Evolutionary conservation across 2,329 filamentous ascomycete genomes (phyloP).

Genomic region (Phaeosphaeriaceae sp.): DNA sequence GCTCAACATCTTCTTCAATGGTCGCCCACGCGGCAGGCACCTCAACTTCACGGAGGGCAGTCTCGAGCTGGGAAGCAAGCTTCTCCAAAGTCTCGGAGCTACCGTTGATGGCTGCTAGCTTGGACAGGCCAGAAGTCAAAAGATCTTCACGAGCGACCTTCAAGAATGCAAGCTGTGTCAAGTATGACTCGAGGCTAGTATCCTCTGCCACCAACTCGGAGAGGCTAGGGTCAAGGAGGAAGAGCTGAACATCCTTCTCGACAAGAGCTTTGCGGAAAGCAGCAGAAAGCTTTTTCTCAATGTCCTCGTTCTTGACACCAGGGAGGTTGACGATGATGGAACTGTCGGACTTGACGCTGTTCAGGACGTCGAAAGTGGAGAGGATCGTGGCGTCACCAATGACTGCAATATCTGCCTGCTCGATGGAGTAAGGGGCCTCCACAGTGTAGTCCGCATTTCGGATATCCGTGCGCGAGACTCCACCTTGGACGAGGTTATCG

Average conservation of each 20-base stretch:
- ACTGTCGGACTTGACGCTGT: conserved; percentile 72
- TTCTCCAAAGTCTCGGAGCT: conserved; percentile 69
- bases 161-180: conserved; percentile 84
- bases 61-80: conserved; percentile 66
- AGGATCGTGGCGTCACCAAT: conserved; percentile 83
- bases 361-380: conserved; percentile 76
- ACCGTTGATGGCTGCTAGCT: conserved; percentile 68
- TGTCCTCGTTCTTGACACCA: conserved; percentile 83
- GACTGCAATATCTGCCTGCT: conserved; percentile 78
- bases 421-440: conserved; percentile 82
- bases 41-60: conserved; percentile 74
- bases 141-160: conserved; percentile 74
- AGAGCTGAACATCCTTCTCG: conserved; percentile 73
- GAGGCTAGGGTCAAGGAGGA: conserved; percentile 74
- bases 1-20: conserved; percentile 64
- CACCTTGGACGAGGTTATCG: conserved; percentile 74
- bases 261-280: conserved; percentile 74
- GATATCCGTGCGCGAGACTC: conserved; percentile 82
- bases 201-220: conserved; percentile 74
- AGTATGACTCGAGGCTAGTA: conserved; percentile 65
- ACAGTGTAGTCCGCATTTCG: conserved; percentile 82
- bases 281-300: conserved; percentile 83
- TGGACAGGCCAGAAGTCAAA: conserved; percentile 67
- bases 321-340: conserved; percentile 78
- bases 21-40: conserved; percentile 83